These are phyloP conservation scores for Acanthamoeba rhysodes DNA, from an alignment of 208 protist species.

Conservation along the genomic window DNA sequence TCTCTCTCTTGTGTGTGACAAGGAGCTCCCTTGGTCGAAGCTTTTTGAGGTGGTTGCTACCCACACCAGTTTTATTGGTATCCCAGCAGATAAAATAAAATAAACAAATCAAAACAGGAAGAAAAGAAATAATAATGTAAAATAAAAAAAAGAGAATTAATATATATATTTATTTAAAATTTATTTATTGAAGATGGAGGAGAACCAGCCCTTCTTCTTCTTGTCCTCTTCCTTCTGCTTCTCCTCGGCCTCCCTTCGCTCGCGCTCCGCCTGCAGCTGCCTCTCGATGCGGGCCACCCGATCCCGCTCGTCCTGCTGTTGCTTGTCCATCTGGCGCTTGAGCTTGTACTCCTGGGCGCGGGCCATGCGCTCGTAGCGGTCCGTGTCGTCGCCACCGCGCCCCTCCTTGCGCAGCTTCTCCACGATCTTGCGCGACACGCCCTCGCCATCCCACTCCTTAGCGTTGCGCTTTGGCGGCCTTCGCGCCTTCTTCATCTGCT, in stretches of 20 bases:
- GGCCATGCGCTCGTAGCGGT: conserved; percentile 42
- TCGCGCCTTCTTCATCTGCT: not conserved
- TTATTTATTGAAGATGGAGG: not conserved
- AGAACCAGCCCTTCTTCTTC: conserved; percentile 60
- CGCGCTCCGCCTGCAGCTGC: not conserved
- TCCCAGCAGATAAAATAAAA: not conserved
- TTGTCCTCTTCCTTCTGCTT: conserved; percentile 7
- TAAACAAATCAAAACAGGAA: not conserved
- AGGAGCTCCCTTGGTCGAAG: too few relatives aligned
- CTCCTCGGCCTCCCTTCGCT: not conserved
- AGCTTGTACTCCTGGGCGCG: conserved; percentile 26
- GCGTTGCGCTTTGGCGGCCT: not conserved
- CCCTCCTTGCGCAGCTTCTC: conserved; percentile 48
- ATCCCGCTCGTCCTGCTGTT: not conserved
- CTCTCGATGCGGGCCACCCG: not conserved
- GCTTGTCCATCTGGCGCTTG: conserved; percentile 15
- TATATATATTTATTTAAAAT: not conserved
- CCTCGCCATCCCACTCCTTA: conserved; percentile 6
- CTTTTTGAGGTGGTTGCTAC: not conserved
- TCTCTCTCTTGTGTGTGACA: too few relatives aligned
- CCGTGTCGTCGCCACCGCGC: not conserved
- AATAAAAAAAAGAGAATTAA: not conserved
- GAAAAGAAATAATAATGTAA: not conserved
- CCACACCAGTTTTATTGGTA: too few relatives aligned
- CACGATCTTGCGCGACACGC: conserved; percentile 48